Evolutionary conservation across 228 moss, liverwort and hornwort genomes (phyloP).

Genomic region (Sphagnum fallax): DNA sequence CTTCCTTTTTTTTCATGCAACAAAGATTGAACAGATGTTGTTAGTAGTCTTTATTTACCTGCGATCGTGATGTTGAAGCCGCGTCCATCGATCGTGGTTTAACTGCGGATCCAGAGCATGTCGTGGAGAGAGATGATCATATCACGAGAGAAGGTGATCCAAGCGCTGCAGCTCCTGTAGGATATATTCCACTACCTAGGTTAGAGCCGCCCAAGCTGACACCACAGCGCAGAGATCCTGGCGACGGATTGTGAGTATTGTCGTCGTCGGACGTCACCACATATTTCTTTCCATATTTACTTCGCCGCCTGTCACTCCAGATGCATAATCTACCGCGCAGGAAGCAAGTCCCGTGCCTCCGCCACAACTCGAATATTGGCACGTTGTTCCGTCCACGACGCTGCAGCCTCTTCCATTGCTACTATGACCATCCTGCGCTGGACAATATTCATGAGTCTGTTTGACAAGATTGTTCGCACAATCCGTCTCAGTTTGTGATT

Average conservation of each 20-base stretch:
- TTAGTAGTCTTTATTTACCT: slow-evolving; percentile 8
- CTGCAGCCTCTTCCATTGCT: not conserved
- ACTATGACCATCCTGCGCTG: too few species aligned
- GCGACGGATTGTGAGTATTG: slow-evolving; percentile 32
- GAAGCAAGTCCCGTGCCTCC: slow-evolving; percentile 45
- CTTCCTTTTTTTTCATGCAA: too few species aligned
- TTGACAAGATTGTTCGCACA: too few species aligned
- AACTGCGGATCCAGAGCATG: slow-evolving; percentile 71
- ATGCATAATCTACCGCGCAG: slow-evolving; percentile 61
- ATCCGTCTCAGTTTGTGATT: too few species aligned
- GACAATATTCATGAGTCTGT: too few species aligned
- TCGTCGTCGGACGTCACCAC: slow-evolving; percentile 48
- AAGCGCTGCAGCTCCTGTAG: slow-evolving; percentile 32
- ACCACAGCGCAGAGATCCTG: slow-evolving; percentile 48
- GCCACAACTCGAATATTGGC: slow-evolving; percentile 63
- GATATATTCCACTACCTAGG: too few species aligned
- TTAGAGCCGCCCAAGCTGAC: slow-evolving; percentile 51
- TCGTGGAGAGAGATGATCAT: slow-evolving; percentile 49
- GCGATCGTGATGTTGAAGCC: slow-evolving; percentile 57
- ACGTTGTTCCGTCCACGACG: slow-evolving; percentile 45
- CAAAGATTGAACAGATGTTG: too few species aligned
- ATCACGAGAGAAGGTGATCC: slow-evolving; percentile 59
- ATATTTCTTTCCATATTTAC: slow-evolving; percentile 36
- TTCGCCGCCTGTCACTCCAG: slow-evolving; percentile 63
- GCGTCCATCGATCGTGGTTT: slow-evolving; percentile 77